Conservation (phyloP, 2,329 filamentous ascomycete genomes). For the Trichophyton mentagrophytes region DNA sequence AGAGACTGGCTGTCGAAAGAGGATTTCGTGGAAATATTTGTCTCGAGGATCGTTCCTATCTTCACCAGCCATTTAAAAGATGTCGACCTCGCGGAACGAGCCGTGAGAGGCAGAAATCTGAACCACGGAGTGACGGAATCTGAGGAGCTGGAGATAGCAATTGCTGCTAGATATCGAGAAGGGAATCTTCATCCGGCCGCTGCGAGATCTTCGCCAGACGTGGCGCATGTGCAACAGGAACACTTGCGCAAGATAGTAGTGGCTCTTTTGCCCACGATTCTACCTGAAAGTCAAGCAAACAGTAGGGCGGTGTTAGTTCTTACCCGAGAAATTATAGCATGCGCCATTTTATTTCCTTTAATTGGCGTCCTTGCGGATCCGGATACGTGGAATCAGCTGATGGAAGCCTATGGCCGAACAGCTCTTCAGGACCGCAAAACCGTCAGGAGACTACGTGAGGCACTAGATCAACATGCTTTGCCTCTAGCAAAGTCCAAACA, state of each 20-base stretch:
- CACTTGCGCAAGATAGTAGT: constrained; percentile 67
- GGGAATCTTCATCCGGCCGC: constrained; percentile 81
- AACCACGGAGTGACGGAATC: constrained; percentile 88
- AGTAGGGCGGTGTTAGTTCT: constrained; percentile 71
- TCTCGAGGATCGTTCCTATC: constrained; percentile 73
- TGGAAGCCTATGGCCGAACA: constrained; percentile 75
- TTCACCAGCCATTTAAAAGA: constrained; percentile 79
- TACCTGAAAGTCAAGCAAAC: constrained; percentile 60
- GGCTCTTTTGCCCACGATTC: constrained; percentile 57
- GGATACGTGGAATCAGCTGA: constrained; percentile 93
- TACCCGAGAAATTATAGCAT: constrained; percentile 80
- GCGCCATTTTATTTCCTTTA: constrained; percentile 74
- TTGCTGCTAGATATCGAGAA: constrained; percentile 85
- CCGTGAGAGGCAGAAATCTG: constrained; percentile 74
- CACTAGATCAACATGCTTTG: constrained; percentile 84
- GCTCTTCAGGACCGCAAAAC: constrained; percentile 93
- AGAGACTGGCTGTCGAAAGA: constrained; percentile 59
- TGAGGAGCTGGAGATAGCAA: constrained; percentile 86
- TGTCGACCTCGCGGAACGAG: constrained; percentile 78
- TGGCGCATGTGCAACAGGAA: constrained; percentile 73
- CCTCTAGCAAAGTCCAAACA: constrained; percentile 56
- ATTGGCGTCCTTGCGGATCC: constrained; percentile 74
- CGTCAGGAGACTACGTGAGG: constrained; percentile 78
- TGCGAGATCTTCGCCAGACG: constrained; percentile 69
- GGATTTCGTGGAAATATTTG: constrained; percentile 73